Conservation (phyloP, 176 grass and related monocot genomes). For the Triticum dicoccoides region DNA sequence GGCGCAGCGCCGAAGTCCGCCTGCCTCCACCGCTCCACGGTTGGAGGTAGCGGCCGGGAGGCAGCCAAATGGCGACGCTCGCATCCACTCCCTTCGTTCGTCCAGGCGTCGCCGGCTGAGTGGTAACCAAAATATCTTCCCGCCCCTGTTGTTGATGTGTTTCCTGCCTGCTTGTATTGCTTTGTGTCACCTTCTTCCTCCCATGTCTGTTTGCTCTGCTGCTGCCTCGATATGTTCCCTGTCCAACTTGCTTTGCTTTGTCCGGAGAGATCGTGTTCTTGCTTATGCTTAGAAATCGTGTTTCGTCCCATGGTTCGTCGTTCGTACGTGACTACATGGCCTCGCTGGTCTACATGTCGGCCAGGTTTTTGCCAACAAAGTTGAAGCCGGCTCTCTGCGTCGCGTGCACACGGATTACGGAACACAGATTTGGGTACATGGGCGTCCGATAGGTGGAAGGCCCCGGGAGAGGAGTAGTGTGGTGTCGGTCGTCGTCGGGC, state of each 20-base stretch:
- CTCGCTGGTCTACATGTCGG: not conserved
- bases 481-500: no score
- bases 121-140: not conserved
- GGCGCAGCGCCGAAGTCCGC: not conserved
- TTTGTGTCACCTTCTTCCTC: not conserved
- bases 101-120: not conserved
- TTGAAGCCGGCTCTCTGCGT: no score
- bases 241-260: not conserved
- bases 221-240: not conserved
- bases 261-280: not conserved
- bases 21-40: not conserved
- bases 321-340: not conserved
- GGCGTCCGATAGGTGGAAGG: no score
- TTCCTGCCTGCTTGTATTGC: not conserved
- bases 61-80: not conserved
- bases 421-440: no score
- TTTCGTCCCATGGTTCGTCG: not conserved
- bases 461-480: no score
- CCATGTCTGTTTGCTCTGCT: not conserved
- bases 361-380: not conserved
- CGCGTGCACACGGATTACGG: not conserved
- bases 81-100: not conserved
- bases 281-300: no score
- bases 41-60: not conserved
- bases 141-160: not conserved